Percentiles rank a stretch among this genome's conserved stretches.
Evolutionary conservation across 352 stramenopile genomes (phyloP).

Genomic region (Blastocystis sp.): DNA sequence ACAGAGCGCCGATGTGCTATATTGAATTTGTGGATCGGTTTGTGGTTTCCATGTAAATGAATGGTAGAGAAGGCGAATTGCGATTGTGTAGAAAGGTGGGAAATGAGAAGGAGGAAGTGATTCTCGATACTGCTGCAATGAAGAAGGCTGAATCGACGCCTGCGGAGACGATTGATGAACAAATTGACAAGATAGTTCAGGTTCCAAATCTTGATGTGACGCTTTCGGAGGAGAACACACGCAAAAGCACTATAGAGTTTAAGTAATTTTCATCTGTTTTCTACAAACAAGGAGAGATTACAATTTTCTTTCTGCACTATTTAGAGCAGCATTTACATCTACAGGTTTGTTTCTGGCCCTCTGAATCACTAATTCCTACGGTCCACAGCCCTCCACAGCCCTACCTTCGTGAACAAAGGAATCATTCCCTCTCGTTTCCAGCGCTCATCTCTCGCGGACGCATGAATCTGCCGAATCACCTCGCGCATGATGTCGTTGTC

Average conservation of each 20-base stretch:
- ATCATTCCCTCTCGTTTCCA: background rate
- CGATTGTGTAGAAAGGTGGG: conserved; percentile 23
- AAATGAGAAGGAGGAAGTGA: conserved; percentile 58
- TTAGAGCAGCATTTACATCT: background rate
- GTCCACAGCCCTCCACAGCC: background rate
- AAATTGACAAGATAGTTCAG: conserved; percentile 12
- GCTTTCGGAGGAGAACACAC: background rate
- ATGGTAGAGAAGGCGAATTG: conserved; percentile 2
- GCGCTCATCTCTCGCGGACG: background rate
- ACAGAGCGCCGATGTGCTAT: conserved; percentile 79
- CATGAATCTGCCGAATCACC: conserved; percentile 27
- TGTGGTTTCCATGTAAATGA: background rate
- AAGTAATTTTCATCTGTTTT: background rate
- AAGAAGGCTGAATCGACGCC: background rate
- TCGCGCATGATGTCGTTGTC: conserved; percentile 33
- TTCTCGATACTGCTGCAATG: background rate
- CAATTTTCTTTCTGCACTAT: background rate
- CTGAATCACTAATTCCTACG: conserved; percentile 33
- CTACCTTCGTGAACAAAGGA: background rate
- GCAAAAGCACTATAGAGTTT: background rate
- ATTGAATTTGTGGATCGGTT: conserved; percentile 83
- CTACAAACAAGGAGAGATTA: background rate
- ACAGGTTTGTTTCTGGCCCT: conserved; percentile 3
- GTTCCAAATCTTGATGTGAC: background rate
- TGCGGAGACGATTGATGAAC: background rate